A percentile compares a stretch with the other conserved stretches of the same genome.
These are phyloP conservation scores for Exutisphaerella laricina DNA, from an alignment of 2,329 filamentous ascomycete species.

Conservation along the genomic window DNA sequence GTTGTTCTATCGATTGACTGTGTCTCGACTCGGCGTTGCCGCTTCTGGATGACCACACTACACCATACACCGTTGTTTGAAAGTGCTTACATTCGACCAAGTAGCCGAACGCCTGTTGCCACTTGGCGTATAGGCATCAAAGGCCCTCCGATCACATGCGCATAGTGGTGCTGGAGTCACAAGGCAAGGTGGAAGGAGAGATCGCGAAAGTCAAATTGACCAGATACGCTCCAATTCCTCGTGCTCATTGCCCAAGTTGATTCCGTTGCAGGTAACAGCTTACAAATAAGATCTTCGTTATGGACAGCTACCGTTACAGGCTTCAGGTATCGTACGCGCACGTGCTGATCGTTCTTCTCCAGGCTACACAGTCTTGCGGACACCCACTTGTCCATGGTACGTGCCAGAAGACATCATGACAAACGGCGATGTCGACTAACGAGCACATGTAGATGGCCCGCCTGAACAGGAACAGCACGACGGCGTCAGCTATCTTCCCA, in stretches of 20 bases:
- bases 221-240: constrained; percentile 20
- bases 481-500: neutral
- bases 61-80: constrained; percentile 19
- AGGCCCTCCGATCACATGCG: constrained; percentile 15
- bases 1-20: too few species aligned
- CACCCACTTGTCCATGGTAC: constrained; percentile 20
- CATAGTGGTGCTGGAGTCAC: constrained; percentile 18
- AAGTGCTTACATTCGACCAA: constrained; percentile 17
- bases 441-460: constrained; percentile 1
- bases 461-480: constrained; percentile 1
- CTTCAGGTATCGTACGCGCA: constrained; percentile 19
- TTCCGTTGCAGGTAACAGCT: constrained; percentile 22
- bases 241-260: constrained; percentile 15
- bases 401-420: neutral
- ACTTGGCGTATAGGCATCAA: constrained; percentile 19
- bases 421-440: neutral
- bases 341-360: constrained; percentile 26
- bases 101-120: constrained; percentile 14
- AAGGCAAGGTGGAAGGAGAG: constrained; percentile 12
- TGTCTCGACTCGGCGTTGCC: too few species aligned
- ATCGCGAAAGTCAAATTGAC: constrained; percentile 21
- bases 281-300: constrained; percentile 15
- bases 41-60: constrained; percentile 18
- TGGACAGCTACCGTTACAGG: constrained; percentile 16
- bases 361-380: constrained; percentile 23